Base-by-base conservation (phyloP, 345 rosid genomes). In the Rhodomyrtus tomentosa region DNA sequence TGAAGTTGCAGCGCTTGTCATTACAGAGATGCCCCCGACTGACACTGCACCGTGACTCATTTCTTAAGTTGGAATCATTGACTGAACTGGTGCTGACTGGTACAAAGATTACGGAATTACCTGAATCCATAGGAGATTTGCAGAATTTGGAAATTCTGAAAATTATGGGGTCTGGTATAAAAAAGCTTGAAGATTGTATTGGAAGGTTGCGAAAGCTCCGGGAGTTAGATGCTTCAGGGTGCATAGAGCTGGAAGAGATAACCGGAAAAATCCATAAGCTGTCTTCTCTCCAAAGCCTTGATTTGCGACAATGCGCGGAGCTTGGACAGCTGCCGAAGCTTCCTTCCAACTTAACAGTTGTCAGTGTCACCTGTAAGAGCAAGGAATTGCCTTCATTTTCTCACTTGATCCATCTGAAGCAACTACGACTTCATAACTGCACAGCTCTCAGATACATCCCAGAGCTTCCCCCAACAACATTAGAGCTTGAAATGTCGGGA, bases 161-260 rank as follows among this genome's bases (percentile, higher is more conserved):
- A 2, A 76, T 79, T 3, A 14, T n/a, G 4, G 1, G 27, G 7
- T 0, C 8, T 22, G 0, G 1, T 2, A 79, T 79, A 42, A 1
- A 20, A 40, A 42, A 3, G 6, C 3, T 79, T 6, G 51, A 29
- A 0, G 1, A 0, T 42, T 5, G 29, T 16, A 9, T 79, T 42
- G 52, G 81, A 40, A 20, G 7, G 27, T 29, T 79, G 27, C 4
- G 18, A 14, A 79, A 79, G 7, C 81, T 79, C 18, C 15, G 18
- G 50, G 7, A 40, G 1, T 42, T 79, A 6, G 51, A 79, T 40
- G 81, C 81, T 40, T 40, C 81, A 0, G 11, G 14, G 15, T 80
- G 82, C 40, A 1, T 0, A 42, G 11, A 0, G 5, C 51, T 80
- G 4, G 1, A 5, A 0, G 40, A 0, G 18, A 51, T 20, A 22